A percentile compares a stretch with the other conserved stretches of the same genome.
Evolutionary conservation across 2,329 filamentous ascomycete species (phyloP).

Genomic region (Paracoccidioides lutzii): DNA sequence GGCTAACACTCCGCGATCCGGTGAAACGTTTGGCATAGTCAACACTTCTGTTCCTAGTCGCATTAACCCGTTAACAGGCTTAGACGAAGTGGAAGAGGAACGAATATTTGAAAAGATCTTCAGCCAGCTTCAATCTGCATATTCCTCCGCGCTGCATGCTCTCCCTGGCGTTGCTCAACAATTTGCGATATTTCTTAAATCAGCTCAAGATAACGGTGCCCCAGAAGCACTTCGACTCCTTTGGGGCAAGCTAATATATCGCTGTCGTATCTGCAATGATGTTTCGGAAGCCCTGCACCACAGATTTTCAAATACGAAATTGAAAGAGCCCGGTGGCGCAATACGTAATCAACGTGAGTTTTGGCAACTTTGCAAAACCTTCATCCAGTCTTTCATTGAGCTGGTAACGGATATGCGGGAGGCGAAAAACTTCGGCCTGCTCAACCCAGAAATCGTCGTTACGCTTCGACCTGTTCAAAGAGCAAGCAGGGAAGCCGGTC

Average conservation of each 20-base stretch:
- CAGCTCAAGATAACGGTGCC: slow-evolving; percentile 47
- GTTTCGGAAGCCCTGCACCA: slow-evolving; percentile 60
- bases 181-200: slow-evolving; percentile 50
- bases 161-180: slow-evolving; percentile 58
- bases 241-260: slow-evolving; percentile 59
- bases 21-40: slow-evolving; percentile 57
- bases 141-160: slow-evolving; percentile 58
- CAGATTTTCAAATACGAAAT: slow-evolving; percentile 64
- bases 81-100: slow-evolving; percentile 60
- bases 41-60: slow-evolving; percentile 36
- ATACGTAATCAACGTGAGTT: slow-evolving; percentile 46
- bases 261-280: slow-evolving; percentile 57
- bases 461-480: slow-evolving; percentile 71
- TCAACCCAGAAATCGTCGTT: slow-evolving; percentile 54
- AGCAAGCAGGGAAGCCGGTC: slow-evolving; percentile 66
- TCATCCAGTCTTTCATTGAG: slow-evolving; percentile 37
- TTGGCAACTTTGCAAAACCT: slow-evolving; percentile 56
- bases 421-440: slow-evolving; percentile 34
- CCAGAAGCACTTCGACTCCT: slow-evolving; percentile 49
- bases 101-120: slow-evolving; percentile 72
- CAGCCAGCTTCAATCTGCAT: slow-evolving; percentile 58
- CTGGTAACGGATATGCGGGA: slow-evolving; percentile 36
- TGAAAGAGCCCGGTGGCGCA: slow-evolving; percentile 69
- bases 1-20: slow-evolving; percentile 62
- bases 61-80: slow-evolving; percentile 45